A percentile compares a stretch with the other conserved stretches of the same genome.
phyloP scores from a whole-genome alignment of 2,329 filamentous ascomycete genomes.

The Aspergillus sp. region DNA sequence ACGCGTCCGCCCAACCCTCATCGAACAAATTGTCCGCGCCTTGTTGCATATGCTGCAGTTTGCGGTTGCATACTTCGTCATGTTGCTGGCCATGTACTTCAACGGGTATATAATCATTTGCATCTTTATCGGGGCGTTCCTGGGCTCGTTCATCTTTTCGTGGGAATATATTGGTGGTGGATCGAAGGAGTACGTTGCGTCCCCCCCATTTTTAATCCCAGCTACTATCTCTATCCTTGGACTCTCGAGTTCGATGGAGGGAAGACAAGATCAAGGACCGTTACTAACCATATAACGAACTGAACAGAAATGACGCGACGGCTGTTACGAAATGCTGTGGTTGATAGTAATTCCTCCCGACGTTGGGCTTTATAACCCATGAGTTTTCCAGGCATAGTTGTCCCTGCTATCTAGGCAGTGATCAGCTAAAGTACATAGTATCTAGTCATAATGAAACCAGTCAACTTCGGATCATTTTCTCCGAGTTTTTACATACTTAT shows the following conservation, averaged over 20 bases:
- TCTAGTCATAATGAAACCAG: background rate
- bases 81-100: slow-evolving; percentile 67
- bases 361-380: background rate
- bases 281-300: background rate
- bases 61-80: slow-evolving; percentile 74
- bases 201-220: background rate
- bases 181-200: slow-evolving; percentile 16
- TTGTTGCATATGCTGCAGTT: slow-evolving; percentile 70
- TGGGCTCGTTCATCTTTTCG: slow-evolving; percentile 71
- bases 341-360: background rate
- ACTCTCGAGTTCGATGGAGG: background rate
- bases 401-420: background rate
- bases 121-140: slow-evolving; percentile 72
- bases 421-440: background rate
- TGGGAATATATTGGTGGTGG: slow-evolving; percentile 55
- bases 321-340: slow-evolving; percentile 27
- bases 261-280: background rate
- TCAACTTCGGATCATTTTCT: background rate
- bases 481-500: background rate
- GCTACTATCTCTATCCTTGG: background rate
- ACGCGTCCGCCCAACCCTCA: slow-evolving; percentile 55
- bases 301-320: slow-evolving; percentile 22
- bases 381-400: background rate
- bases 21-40: slow-evolving; percentile 67
- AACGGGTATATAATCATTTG: slow-evolving; percentile 77